Evolutionary conservation across 768 basidiomycete genomes (phyloP), one percentile per base, ranked within the genome.

Genomic region (Sporobolomyces phaffii): DNA sequence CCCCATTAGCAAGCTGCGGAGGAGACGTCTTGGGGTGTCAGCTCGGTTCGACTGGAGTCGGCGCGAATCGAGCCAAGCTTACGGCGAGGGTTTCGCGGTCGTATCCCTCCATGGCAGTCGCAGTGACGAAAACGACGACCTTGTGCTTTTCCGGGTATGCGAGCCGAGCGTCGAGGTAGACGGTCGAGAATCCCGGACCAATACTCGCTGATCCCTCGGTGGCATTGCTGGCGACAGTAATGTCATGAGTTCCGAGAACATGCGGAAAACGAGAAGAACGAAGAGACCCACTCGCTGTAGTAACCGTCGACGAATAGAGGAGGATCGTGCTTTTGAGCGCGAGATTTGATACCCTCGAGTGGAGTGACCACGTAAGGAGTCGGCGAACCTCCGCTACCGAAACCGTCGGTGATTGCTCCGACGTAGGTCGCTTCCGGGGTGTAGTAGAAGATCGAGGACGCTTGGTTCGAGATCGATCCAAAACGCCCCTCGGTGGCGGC

Each of bases 281-380:
- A 17, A 44, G 43, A 10, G 7, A 44, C 43, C 15, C 7, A 7
- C 7, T 24, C 26, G 24, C 26, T 5, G 9, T 48, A 9, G 26
- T 28, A 73, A 24, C 56, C 68, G 28, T 72, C 70, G 44, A 72
- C 59, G 18, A 44, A 47, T 18, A 54, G 24, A 1, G 40, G 52
- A 1, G 17, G 29, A 28, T 66, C 36, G 5, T 29, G 13, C 49
- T 73, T 70, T 43, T 72, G 70, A 44, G 75, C 77, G 20, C 67
- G 73, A 5, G 50, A 62, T 3, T 58, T 51, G 34, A 80, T 73
- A 14, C 73, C 79, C 28, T 75, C 61, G 52, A 77, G 75, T 1
- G 79, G 79, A n/a, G 67, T 56, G n/a, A 76, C 68, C 13, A 72
- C 65, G 72, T 76, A 78, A 5, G 75, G 53, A 0, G 75, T 58